Evolutionary conservation across 345 rosid species (phyloP), one percentile per base, ranked within the genome.

Genomic region (Melastoma malabathricum): DNA sequence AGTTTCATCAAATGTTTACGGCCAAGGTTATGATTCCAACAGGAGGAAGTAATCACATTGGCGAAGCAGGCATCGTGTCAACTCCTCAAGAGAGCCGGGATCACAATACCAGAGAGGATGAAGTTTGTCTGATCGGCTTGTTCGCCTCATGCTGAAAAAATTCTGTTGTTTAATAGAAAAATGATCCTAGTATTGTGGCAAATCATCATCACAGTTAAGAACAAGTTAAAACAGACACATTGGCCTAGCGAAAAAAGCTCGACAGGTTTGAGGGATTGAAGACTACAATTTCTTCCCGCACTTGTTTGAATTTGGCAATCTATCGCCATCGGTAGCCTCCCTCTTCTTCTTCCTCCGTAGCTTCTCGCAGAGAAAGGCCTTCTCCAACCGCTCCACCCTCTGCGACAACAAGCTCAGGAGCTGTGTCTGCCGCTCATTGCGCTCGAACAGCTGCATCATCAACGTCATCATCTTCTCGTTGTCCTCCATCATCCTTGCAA

Each of bases 371-470:
- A 62, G 5, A n/a, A 69, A 68, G 3, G 76, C 83, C 62, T 56
- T 75, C 74, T 80, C 92, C 15, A 83, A 51, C 65, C 29, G 73
- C 71, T 64, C 82, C 41, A 83, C 84, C 57, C 84, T 73, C 6
- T 56, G 76, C 2, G 79, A 64, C 46, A 77, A 62, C 1, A 74
- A 58, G 16, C 61, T 58, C 43, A 83, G 25, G 55, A 83, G 1
- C 66, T 47, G 61, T 0, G 66, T 69, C 55, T 83, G 86, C 75
- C 39, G 54, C 41, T 63, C 68, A 60, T 80, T 80, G 72, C 58
- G 71, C 75, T 75, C 76, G 6, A 71, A 54, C 59, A 79, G 43
- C 43, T 64, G 62, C 6, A 58, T 54, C 82, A 80, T 75, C 70
- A 77, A 2, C 3, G 65, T 63, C 79, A 80, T 75, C 69, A 75